Evolutionary conservation across 2,329 filamentous ascomycete genomes (phyloP).

Genomic region (Diaporthe citriasiana): DNA sequence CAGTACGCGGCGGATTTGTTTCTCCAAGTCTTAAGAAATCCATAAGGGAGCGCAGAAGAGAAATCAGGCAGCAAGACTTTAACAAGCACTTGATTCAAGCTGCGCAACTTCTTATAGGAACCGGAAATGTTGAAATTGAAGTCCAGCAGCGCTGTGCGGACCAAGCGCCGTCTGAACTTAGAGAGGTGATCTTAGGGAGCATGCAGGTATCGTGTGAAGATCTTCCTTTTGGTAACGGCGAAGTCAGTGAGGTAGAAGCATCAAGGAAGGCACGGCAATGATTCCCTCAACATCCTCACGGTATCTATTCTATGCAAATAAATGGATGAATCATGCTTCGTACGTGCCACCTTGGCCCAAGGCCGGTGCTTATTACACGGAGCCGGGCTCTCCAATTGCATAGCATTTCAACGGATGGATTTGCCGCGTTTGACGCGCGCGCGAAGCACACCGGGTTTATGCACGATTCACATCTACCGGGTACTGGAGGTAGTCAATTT

Average conservation of each 20-base stretch:
- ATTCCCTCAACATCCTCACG: background rate
- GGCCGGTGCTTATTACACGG: no score
- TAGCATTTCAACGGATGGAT: no score
- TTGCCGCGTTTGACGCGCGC: no score
- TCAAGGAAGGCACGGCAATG: background rate
- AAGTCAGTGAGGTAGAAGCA: background rate
- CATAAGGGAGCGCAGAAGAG: background rate
- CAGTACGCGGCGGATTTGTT: no score
- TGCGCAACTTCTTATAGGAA: background rate
- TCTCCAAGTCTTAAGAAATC: no score
- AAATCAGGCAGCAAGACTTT: background rate
- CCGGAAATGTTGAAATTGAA: background rate
- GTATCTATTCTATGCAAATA: background rate
- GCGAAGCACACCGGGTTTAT: no score
- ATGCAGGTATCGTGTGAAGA: background rate
- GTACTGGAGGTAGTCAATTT: background rate
- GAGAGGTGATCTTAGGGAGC: background rate
- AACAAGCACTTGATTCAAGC: background rate
- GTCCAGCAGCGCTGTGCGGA: background rate
- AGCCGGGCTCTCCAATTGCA: no score
- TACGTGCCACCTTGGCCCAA: no score
- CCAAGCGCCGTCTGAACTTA: background rate
- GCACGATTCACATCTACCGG: background rate
- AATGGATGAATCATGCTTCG: no score
- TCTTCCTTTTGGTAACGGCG: background rate